Conservation (phyloP, 2,329 filamentous ascomycete species). For the Calycina herbarum region DNA sequence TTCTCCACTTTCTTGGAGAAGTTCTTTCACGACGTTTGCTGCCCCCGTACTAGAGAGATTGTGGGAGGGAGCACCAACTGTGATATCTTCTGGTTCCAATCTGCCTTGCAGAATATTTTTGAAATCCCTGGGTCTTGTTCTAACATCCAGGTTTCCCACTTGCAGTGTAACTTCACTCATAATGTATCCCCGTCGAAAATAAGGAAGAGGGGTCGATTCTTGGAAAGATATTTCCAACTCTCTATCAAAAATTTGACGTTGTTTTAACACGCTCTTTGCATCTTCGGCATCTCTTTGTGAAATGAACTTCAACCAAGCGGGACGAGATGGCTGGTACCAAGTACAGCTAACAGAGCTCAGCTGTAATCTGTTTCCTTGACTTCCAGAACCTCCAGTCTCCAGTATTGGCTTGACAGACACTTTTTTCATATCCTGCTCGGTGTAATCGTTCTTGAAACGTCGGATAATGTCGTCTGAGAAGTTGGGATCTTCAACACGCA, state of each 20-base stretch:
- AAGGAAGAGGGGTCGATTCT: not conserved
- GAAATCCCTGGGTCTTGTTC: conserved; percentile 2
- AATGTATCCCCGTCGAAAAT: not conserved
- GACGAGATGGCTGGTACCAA: conserved; percentile 17
- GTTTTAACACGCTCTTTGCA: conserved; percentile 2
- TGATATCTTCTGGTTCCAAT: conserved; percentile 5
- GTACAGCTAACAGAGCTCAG: conserved; percentile 18
- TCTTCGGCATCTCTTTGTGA: not conserved
- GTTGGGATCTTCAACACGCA: conserved; percentile 15
- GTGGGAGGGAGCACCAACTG: conserved; percentile 11
- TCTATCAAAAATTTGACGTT: not conserved
- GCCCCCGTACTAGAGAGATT: conserved; percentile 6
- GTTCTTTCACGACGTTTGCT: conserved; percentile 7
- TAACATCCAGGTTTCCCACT: conserved; percentile 6
- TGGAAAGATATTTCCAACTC: conserved; percentile 4
- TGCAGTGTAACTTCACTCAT: not conserved
- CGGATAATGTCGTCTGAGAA: conserved; percentile 12
- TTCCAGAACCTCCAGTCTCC: not conserved
- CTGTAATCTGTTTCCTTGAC: conserved; percentile 13
- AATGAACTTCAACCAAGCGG: conserved; percentile 13
- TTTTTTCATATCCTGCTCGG: not conserved
- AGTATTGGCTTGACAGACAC: conserved; percentile 11
- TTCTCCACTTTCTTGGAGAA: conserved; percentile 7
- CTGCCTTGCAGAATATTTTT: not conserved
- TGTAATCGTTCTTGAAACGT: conserved; percentile 6